Evolutionary conservation across 371 early-diverging fungal species (phyloP), one percentile per base, ranked within the genome.

Genomic region (Mucor saturninus): DNA sequence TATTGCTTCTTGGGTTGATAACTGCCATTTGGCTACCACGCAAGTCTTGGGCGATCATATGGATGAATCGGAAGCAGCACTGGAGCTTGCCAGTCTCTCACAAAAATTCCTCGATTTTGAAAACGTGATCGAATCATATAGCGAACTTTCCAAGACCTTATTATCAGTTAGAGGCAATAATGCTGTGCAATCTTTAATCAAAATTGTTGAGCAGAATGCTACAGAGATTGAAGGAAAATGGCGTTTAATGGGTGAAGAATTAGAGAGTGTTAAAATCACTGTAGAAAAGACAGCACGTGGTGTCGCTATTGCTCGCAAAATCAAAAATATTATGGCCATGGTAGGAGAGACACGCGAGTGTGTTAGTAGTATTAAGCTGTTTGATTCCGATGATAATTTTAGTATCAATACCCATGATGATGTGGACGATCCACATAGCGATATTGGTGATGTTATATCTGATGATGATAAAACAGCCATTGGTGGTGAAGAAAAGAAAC

Each of bases 321-420:
- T 83, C 43, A 81, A 81, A 54, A 61, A 67, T 2, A 50, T 79
- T 2, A 65, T 77, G 59, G 51, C 40, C 5, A 49, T 70, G 7
- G 53, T 81, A n/a, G 74, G 73, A n/a, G 76, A 75, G n/a, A 61
- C 62, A 2, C 73, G 72, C 48, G 79, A 74, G 2, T 57, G 64
- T 40, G 31, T 67, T 3, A 31, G 56, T 29, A 40, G 54, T 15
- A 43, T 61, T 26, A 50, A 50, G 11, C 28, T 63, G 11, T 45
- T 50, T 43, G 63, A 56, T 43, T 50, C 48, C 10, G 63, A 62
- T 42, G 39, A 46, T 21, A 46, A 4, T 0, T 46, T 3, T 21
- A 46, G 46, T 9, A 31, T 50, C 11, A 11, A 32, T 31, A 32
- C 29, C 3, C n/a, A 13, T 26, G 37, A 21, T 37, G 21, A 48